Conservation (phyloP, 371 early-diverging fungal species). For the Mucor velutinosus region DNA sequence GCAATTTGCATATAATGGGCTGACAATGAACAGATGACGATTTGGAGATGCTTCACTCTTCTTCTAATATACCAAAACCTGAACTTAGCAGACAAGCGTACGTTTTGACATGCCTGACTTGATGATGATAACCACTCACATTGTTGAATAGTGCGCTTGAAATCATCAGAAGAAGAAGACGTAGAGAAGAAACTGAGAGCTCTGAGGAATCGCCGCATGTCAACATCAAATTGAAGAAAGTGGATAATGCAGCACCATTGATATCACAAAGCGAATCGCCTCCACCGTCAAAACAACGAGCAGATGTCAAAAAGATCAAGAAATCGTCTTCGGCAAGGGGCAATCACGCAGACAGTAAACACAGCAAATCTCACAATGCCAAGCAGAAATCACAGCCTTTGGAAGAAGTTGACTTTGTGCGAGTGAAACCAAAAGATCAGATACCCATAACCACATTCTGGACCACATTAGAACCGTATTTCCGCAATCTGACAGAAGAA, state of each 20-base stretch:
- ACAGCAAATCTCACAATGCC: not conserved
- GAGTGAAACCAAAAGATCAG: constrained; percentile 64
- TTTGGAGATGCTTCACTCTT: not conserved
- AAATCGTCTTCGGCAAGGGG: not conserved
- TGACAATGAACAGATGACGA: not conserved
- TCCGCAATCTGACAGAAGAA: constrained; percentile 76
- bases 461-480: constrained; percentile 83
- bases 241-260: constrained; percentile 18
- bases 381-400: not conserved
- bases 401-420: constrained; percentile 43
- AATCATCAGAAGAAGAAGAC: constrained; percentile 30
- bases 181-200: constrained; percentile 32
- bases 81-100: constrained; percentile 47
- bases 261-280: constrained; percentile 34
- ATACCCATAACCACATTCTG: constrained; percentile 82
- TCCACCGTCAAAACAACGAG: constrained; percentile 24
- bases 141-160: constrained; percentile 25
- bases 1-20: no score
- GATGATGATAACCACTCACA: not conserved
- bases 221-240: constrained; percentile 34
- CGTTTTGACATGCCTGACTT: constrained; percentile 4
- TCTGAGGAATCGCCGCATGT: constrained; percentile 37
- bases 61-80: constrained; percentile 21
- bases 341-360: not conserved
- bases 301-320: constrained; percentile 23